Conservation (phyloP, 2,329 filamentous ascomycete genomes). For the Penicillium sp. region DNA sequence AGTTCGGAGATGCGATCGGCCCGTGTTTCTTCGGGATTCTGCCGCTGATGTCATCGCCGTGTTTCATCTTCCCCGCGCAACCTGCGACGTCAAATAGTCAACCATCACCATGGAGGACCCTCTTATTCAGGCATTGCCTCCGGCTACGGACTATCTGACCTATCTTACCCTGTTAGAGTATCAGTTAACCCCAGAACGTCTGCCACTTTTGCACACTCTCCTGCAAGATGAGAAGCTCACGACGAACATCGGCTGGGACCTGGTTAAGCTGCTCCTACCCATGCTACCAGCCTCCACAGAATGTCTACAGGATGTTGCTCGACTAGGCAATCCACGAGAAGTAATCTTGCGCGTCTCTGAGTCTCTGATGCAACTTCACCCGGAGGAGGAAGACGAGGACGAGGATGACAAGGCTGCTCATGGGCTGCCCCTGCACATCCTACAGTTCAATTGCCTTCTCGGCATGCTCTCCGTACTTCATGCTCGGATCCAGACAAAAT, state of each 20-base stretch:
- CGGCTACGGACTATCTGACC: conserved; percentile 63
- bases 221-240: conserved; percentile 61
- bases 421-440: conserved; percentile 14
- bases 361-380: conserved; percentile 56
- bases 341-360: conserved; percentile 64
- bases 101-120: conserved; percentile 42
- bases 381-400: conserved; percentile 39
- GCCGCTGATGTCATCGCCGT: conserved; percentile 14
- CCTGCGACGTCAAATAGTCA: conserved; percentile 2
- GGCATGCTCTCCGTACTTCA: conserved; percentile 59
- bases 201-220: conserved; percentile 58
- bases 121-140: conserved; percentile 58
- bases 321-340: conserved; percentile 62
- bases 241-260: conserved; percentile 65
- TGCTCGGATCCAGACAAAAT: conserved; percentile 61
- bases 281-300: conserved; percentile 57
- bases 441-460: conserved; percentile 25
- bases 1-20: conserved; percentile 5
- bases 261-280: conserved; percentile 61
- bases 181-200: conserved; percentile 57
- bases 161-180: conserved; percentile 65
- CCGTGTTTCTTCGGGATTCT: conserved; percentile 7
- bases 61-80: conserved; percentile 7
- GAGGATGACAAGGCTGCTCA: conserved; percentile 35
- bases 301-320: conserved; percentile 61